Conservation (phyloP, 2,329 filamentous ascomycete genomes). For the Penicillium polonicum region DNA sequence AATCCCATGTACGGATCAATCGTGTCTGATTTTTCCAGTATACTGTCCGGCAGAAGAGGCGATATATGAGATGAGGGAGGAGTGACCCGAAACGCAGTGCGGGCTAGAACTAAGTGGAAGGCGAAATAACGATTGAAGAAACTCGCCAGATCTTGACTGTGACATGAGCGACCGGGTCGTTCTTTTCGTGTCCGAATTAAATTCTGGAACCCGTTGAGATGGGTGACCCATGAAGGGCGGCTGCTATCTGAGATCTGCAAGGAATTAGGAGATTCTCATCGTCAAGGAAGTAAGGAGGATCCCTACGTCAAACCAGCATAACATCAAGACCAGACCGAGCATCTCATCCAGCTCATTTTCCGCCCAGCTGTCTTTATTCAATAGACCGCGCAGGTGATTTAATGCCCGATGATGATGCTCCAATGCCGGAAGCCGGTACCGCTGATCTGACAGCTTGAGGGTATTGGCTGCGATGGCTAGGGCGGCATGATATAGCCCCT, state of each 20-base stretch:
- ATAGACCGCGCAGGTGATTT: constrained; percentile 7
- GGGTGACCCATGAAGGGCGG: constrained; percentile 28
- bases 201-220: constrained; percentile 27
- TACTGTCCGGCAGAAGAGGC: constrained; percentile 9
- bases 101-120: constrained; percentile 30
- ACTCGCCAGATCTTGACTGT: constrained; percentile 19
- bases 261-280: not conserved
- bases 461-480: constrained; percentile 29
- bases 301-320: constrained; percentile 28
- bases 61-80: constrained; percentile 1
- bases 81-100: constrained; percentile 24
- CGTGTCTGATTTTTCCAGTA: constrained; percentile 17
- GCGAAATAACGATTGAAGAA: constrained; percentile 31
- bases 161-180: constrained; percentile 13
- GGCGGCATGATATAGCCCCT: constrained; percentile 29
- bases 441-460: constrained; percentile 21
- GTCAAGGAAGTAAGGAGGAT: not conserved
- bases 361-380: constrained; percentile 7
- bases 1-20: constrained; percentile 30
- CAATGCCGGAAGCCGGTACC: constrained; percentile 24
- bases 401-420: constrained; percentile 22
- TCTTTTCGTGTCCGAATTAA: constrained; percentile 16
- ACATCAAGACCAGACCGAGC: constrained; percentile 27
- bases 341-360: constrained; percentile 28
- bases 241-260: constrained; percentile 29